These are phyloP conservation scores for Pseudozyma sp. DNA, from an alignment of 1,284 basidiomycete genomes.

Conservation along the genomic window DNA sequence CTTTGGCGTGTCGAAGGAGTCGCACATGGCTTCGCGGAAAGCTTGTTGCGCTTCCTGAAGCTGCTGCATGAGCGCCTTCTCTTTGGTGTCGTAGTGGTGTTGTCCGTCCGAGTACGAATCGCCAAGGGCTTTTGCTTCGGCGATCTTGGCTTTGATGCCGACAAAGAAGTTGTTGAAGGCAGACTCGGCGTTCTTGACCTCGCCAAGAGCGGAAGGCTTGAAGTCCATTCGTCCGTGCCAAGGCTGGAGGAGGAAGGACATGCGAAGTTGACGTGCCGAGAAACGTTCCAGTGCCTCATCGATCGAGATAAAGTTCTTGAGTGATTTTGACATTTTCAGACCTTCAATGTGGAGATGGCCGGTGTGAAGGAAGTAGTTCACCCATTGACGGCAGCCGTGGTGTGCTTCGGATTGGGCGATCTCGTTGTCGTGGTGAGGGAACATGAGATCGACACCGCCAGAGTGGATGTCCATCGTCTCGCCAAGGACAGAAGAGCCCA, in stretches of 20 bases:
- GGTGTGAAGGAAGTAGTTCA: conserved; percentile 98
- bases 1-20: conserved; percentile 94
- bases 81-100: conserved; percentile 69
- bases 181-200: conserved; percentile 87
- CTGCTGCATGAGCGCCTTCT: conserved; percentile 70
- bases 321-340: conserved; percentile 98
- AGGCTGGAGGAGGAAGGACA: conserved; percentile 89
- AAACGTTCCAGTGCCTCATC: conserved; percentile 91
- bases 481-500: conserved; percentile 94
- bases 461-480: conserved; percentile 97
- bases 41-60: conserved; percentile 80
- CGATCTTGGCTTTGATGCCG: conserved; percentile 81
- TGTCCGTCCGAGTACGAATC: conserved; percentile 71
- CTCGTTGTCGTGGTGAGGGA: conserved; percentile 99
- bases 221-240: conserved; percentile 97
- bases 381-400: conserved; percentile 92
- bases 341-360: conserved; percentile 99
- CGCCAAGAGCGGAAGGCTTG: conserved; percentile 84
- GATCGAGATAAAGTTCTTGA: conserved; percentile 99
- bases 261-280: conserved; percentile 88
- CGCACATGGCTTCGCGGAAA: conserved; percentile 91
- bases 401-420: conserved; percentile 93
- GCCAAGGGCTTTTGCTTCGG: conserved; percentile 64
- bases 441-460: conserved; percentile 94
- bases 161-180: conserved; percentile 96